phyloP scores from a whole-genome alignment of 768 basidiomycete genomes.

The Russula foetens region DNA sequence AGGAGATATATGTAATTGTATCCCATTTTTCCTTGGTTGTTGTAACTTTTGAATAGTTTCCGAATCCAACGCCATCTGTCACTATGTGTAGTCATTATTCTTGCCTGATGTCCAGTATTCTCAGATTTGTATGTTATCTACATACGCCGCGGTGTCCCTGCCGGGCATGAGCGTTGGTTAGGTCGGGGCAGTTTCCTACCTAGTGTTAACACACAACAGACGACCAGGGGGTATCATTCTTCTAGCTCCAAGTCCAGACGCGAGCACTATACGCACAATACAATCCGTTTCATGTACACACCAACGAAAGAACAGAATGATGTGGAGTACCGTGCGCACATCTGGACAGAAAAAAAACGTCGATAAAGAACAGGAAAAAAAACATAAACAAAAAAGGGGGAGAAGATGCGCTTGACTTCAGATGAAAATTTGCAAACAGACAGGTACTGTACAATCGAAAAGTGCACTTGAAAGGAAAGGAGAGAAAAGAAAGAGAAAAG shows the following conservation, averaged over 20 bases:
- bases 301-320: not conserved
- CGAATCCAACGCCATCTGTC: no score
- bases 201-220: no score
- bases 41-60: no score
- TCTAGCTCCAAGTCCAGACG: conserved; percentile 3
- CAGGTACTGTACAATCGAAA: conserved; percentile 2
- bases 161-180: no score
- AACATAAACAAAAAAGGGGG: not conserved
- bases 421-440: not conserved
- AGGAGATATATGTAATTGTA: no score
- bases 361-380: not conserved
- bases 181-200: no score
- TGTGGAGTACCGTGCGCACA: not conserved
- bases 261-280: conserved; percentile 4
- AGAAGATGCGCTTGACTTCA: no score
- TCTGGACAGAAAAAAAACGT: not conserved
- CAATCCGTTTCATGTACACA: not conserved
- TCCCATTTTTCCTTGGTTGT: no score
- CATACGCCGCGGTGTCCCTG: no score
- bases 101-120: no score
- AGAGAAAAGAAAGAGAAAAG: not conserved
- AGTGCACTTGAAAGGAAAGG: not conserved
- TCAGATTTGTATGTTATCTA: no score
- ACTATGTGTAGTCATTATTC: no score
- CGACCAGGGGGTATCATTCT: conserved; percentile 6